These are phyloP conservation scores for Metschnikowia koreensis DNA, from an alignment of 805 yeast genomes.

Conservation along the genomic window DNA sequence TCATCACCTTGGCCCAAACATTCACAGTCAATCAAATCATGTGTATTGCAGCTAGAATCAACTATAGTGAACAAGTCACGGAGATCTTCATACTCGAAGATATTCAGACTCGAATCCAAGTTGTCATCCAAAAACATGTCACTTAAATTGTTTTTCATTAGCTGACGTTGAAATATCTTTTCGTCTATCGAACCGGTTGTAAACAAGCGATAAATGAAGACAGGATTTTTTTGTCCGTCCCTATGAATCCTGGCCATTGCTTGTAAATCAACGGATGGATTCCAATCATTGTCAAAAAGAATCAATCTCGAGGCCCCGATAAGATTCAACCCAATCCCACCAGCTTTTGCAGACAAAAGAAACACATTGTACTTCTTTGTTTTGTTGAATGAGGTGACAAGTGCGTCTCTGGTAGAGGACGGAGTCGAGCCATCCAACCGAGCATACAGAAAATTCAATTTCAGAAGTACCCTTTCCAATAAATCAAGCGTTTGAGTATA, in stretches of 20 bases:
- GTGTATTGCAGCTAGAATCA: conserved; percentile 63
- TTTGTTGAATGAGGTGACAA: conserved; percentile 70
- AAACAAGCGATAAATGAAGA: conserved; percentile 75
- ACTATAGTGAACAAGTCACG: conserved; percentile 68
- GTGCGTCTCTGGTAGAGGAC: conserved; percentile 55
- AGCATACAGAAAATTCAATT: conserved; percentile 48
- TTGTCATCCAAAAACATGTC: conserved; percentile 56
- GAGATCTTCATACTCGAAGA: conserved; percentile 68
- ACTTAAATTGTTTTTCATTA: conserved; percentile 78
- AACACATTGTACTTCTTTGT: conserved; percentile 49
- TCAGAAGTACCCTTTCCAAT: conserved; percentile 54
- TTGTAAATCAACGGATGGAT: conserved; percentile 87
- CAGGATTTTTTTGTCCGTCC: conserved; percentile 84
- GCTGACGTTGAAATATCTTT: conserved; percentile 87
- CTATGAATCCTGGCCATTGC: conserved; percentile 95
- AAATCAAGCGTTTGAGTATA: conserved; percentile 85
- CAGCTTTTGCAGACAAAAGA: conserved; percentile 82
- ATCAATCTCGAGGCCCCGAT: conserved; percentile 87
- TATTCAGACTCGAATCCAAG: conserved; percentile 50
- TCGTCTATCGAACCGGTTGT: conserved; percentile 93
- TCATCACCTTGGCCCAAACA: conserved; percentile 55
- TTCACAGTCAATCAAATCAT: conserved; percentile 66
- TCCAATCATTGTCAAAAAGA: conserved; percentile 94
- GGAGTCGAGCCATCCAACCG: conserved; percentile 88
- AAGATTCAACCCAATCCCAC: conserved; percentile 89